A percentile compares a stretch with the other conserved stretches of the same genome.
phyloP scores from a whole-genome alignment of 352 stramenopile genomes.

The Globisporangium heterothallicum region DNA sequence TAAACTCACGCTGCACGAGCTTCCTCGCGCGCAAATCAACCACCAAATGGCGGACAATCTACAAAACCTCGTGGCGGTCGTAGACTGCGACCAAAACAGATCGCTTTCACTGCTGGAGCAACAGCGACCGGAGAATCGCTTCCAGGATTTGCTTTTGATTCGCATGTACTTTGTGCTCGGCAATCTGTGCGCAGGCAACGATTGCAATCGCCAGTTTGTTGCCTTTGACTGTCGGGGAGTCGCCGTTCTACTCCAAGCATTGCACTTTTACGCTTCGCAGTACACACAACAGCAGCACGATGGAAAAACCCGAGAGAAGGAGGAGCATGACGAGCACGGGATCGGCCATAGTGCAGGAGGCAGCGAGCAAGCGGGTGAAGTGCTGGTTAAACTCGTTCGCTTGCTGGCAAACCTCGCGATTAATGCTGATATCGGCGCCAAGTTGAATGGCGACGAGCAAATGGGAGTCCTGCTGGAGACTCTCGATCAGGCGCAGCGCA shows the following conservation, averaged over 20 bases:
- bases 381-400: slow-evolving; percentile 80
- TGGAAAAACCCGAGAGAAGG: background rate
- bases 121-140: slow-evolving; percentile 27
- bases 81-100: slow-evolving; percentile 32
- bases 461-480: slow-evolving; percentile 40
- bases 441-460: slow-evolving; percentile 28
- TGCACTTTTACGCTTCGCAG: slow-evolving; percentile 36
- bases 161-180: slow-evolving; percentile 80
- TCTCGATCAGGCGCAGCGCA: slow-evolving; percentile 27
- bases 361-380: slow-evolving; percentile 35
- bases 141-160: slow-evolving; percentile 58
- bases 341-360: background rate
- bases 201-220: slow-evolving; percentile 59
- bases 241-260: slow-evolving; percentile 27
- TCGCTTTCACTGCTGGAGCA: slow-evolving; percentile 29
- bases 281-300: slow-evolving; percentile 21
- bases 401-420: slow-evolving; percentile 82
- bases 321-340: background rate
- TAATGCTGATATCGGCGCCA: slow-evolving; percentile 49
- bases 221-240: slow-evolving; percentile 25
- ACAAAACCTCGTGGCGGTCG: slow-evolving; percentile 37
- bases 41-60: slow-evolving; percentile 27
- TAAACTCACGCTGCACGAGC: slow-evolving; percentile 78
- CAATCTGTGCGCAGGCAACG: slow-evolving; percentile 85
- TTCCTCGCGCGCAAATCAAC: slow-evolving; percentile 66